A percentile compares a stretch with the other conserved stretches of the same genome.
Conservation (phyloP, 2,329 filamentous ascomycete species). For the Botrytis sinoallii region DNA sequence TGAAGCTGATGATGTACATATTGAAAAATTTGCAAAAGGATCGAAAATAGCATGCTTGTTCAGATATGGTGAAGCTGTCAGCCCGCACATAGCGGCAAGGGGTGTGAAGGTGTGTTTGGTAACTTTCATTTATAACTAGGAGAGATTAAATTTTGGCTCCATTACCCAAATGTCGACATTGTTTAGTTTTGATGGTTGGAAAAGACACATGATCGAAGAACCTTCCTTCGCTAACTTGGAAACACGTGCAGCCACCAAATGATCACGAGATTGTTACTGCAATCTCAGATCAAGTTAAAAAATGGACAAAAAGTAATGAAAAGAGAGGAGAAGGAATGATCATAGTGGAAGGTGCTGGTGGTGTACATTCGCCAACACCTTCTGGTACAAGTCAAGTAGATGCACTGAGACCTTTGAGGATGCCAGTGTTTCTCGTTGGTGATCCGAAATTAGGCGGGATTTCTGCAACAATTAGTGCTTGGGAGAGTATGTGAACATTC, state of each 20-base stretch:
- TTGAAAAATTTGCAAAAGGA: constrained; percentile 55
- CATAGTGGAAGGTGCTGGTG: constrained; percentile 78
- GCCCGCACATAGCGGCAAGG: constrained; percentile 70
- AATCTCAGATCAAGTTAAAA: constrained; percentile 10
- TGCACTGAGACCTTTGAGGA: constrained; percentile 69
- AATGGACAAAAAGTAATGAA: constrained; percentile 15
- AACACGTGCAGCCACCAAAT: constrained; percentile 8
- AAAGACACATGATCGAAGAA: not conserved
- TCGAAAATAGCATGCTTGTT: constrained; percentile 60
- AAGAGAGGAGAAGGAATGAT: constrained; percentile 49
- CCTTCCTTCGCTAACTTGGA: constrained; percentile 42
- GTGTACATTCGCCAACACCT: constrained; percentile 75
- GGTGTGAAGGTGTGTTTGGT: constrained; percentile 15
- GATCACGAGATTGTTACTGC: constrained; percentile 18
- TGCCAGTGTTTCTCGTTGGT: constrained; percentile 71
- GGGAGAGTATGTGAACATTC: constrained; percentile 47
- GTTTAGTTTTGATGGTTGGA: not conserved
- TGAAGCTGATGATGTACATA: constrained; percentile 66
- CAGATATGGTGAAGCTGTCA: constrained; percentile 71
- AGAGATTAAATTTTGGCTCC: not conserved
- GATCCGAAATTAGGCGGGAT: constrained; percentile 78
- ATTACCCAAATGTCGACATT: rapidly evolving
- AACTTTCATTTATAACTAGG: not conserved
- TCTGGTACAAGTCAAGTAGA: constrained; percentile 76
- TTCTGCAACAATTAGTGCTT: constrained; percentile 74